Evolutionary conservation across 345 rosid species (phyloP), one percentile per base, ranked within the genome.

Genomic region (Populus deltoides): DNA sequence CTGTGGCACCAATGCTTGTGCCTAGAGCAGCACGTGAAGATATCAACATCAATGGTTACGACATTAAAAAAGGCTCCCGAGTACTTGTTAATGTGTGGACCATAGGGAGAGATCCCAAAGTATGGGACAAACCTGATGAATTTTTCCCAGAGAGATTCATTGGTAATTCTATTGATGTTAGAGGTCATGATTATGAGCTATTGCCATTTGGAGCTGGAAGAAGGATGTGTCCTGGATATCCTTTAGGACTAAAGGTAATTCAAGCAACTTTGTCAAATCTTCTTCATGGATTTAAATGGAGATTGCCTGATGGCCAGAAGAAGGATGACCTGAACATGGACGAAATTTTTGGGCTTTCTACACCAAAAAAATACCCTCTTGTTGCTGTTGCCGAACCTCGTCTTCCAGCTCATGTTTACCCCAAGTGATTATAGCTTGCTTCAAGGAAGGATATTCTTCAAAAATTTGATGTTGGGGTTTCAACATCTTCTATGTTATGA

Each of bases 141-240:
- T 91, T 91, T 78, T 43, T 15, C 3, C 93, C 93, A 0, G 92
- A 85, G 31, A 91, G 96, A 59, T 91, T 91, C 71, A 66, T 91
- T 0, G 88, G 81, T 8, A 88, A 66, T 39, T 13, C 55, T 3
- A 78, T 88, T 7, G 93, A 91, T 27, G 89, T 90, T 8, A 87
- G 84, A 70, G 96, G 96, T 0, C 91, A 84, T 49, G 90, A 90
- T 36, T 91, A 83, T 6, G 87, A 90, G 84, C 49, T 91, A 36
- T 24, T 90, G 71, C 93, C 96, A 1, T 91, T 91, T 43, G 96
- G 96, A 1, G 83, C 96, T 0, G 93, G 96, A 16, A 85, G 93
- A 77, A 84, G 93, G 83, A 92, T 89, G 90, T 92, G 96, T n/a
- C 96, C 96, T 3, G 93, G 96, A 8, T 89, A 89, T 51, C 76